Conservation (phyloP, 2,329 filamentous ascomycete species). For the Neonectria magnoliae region DNA sequence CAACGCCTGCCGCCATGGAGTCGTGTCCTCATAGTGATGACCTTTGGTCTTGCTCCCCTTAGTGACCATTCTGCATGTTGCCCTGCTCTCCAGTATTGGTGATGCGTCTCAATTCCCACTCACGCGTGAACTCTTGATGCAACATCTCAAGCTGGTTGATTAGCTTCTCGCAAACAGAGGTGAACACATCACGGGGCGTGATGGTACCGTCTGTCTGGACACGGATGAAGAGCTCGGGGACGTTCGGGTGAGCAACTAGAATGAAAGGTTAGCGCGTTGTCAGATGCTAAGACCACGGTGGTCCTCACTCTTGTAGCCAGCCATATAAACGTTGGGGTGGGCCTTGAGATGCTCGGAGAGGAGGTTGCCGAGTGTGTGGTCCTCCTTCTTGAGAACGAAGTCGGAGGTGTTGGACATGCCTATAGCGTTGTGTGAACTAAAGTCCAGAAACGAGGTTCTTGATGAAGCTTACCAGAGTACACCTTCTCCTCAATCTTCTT, state of each 20-base stretch:
- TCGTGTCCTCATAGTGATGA: constrained; percentile 29
- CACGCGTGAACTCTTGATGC: constrained; percentile 89
- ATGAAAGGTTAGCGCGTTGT: constrained; percentile 15
- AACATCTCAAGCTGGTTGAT: constrained; percentile 83
- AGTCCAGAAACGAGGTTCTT: not conserved
- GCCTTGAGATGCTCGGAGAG: constrained; percentile 86
- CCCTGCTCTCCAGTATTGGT: constrained; percentile 72
- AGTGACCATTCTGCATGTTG: constrained; percentile 53
- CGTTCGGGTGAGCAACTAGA: constrained; percentile 68
- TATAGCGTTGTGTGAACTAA: constrained; percentile 13
- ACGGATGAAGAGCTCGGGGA: constrained; percentile 73
- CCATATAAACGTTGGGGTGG: constrained; percentile 85
- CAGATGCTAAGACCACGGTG: not conserved
- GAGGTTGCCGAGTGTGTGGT: constrained; percentile 94
- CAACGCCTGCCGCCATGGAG: constrained; percentile 40
- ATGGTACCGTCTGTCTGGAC: constrained; percentile 92
- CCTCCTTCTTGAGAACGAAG: constrained; percentile 96
- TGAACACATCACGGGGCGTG: constrained; percentile 87
- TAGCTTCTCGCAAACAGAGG: constrained; percentile 82
- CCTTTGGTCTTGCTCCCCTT: constrained; percentile 17
- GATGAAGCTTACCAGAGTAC: constrained; percentile 79
- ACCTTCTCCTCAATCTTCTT: constrained; percentile 91
- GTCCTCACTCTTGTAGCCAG: constrained; percentile 84
- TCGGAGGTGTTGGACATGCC: constrained; percentile 95
- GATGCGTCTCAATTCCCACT: constrained; percentile 90